A percentile compares a stretch with the other conserved stretches of the same genome.
Conservation (phyloP, 257 asterid genomes). For the Fraxinus pennsylvanica region DNA sequence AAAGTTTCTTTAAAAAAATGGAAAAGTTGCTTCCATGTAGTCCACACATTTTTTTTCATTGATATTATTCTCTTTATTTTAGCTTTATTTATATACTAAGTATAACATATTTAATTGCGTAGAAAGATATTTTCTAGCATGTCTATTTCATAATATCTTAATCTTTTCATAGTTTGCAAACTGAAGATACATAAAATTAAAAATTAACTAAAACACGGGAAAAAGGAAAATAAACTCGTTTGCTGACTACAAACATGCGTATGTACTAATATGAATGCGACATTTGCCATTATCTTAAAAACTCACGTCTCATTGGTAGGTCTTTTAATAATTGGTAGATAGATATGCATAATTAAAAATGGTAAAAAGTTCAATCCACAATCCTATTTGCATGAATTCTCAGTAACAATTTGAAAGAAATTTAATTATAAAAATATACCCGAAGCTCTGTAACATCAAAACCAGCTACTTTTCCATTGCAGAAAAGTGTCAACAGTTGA, state of each 20-base stretch:
- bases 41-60: not conserved
- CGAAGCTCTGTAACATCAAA: slow-evolving; percentile 56
- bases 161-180: not conserved
- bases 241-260: too few relatives aligned
- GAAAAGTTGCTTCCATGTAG: slow-evolving; percentile 1
- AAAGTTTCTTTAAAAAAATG: not conserved
- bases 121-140: not conserved
- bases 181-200: not conserved
- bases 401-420: not conserved
- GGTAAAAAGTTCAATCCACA: not conserved
- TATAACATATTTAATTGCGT: not conserved
- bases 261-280: too few relatives aligned
- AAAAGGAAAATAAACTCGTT: not conserved
- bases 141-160: not conserved
- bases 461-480: slow-evolving; percentile 48
- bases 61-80: slow-evolving; percentile 4
- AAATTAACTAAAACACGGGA: not conserved
- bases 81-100: not conserved
- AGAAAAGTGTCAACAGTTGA: slow-evolving; percentile 49
- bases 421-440: slow-evolving; percentile 7
- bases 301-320: too few relatives aligned
- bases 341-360: not conserved
- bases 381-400: too few relatives aligned
- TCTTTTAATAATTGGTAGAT: too few relatives aligned
- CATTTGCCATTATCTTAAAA: too few relatives aligned